Evolutionary conservation across 306 rosid species (phyloP).

Genomic region (Sophora flavescens): DNA sequence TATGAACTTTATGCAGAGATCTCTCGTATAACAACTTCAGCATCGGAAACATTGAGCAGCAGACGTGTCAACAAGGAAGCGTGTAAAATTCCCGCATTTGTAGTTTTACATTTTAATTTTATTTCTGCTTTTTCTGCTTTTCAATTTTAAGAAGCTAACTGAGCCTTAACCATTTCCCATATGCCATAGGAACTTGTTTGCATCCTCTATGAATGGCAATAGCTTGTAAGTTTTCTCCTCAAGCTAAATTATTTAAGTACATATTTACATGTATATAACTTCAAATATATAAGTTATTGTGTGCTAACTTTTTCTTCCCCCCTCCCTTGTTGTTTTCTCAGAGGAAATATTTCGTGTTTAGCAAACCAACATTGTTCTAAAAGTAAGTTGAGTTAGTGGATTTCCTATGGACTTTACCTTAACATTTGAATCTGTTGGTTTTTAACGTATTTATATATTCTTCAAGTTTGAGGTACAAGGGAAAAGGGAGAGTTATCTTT

Average conservation of each 20-base stretch:
- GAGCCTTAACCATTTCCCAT: neutral
- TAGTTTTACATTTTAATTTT: no score
- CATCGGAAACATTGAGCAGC: neutral
- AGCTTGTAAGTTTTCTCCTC: constrained; percentile 52
- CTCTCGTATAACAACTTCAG: constrained; percentile 59
- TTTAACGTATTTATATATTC: no score
- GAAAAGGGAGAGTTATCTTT: no score
- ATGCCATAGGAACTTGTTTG: constrained; percentile 59
- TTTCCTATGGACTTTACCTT: neutral
- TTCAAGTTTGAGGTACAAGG: no score
- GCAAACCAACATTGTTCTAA: constrained; percentile 27
- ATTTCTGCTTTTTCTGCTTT: no score
- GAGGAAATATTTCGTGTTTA: constrained; percentile 49
- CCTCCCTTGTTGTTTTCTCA: constrained; percentile 23
- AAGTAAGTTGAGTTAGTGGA: constrained; percentile 36
- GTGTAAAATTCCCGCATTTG: no score
- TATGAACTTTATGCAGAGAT: constrained; percentile 48
- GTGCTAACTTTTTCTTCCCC: constrained; percentile 36
- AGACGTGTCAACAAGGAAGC: constrained; percentile 32
- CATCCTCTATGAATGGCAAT: constrained; percentile 49
- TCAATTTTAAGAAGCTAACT: neutral
- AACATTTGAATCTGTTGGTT: neutral
- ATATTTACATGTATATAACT: no score
- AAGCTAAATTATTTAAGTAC: neutral
- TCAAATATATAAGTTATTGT: neutral